Conservation (phyloP, 345 rosid genomes). For the Citrus cavaleriei region DNA sequence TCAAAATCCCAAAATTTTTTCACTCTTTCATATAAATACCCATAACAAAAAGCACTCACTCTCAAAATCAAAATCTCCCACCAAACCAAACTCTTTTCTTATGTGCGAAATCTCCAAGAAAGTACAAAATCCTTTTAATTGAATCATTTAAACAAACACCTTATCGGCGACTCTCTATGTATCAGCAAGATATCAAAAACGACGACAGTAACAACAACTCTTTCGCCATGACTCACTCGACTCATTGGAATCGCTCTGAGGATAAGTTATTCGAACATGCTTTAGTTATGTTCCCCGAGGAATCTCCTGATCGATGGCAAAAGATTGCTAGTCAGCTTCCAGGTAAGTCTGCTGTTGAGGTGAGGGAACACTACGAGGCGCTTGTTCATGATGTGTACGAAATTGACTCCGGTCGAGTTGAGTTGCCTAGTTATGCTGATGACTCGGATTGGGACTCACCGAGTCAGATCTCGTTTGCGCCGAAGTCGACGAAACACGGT, state of each 20-base stretch:
- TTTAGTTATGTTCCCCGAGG: slow-evolving; percentile 54
- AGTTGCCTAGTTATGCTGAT: slow-evolving; percentile 55
- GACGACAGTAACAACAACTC: neutral
- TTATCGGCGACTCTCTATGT: neutral
- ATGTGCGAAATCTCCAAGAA: slow-evolving; percentile 1
- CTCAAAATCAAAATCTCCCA: slow-evolving; percentile 23
- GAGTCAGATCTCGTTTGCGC: slow-evolving; percentile 40
- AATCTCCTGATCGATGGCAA: slow-evolving; percentile 58
- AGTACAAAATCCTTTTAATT: neutral
- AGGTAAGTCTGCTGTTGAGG: slow-evolving; percentile 44
- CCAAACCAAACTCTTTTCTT: slow-evolving; percentile 4
- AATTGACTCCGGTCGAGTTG: slow-evolving; percentile 69
- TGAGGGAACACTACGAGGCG: slow-evolving; percentile 51
- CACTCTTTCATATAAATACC: neutral
- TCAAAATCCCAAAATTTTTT: neutral
- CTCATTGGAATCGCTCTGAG: slow-evolving; percentile 55
- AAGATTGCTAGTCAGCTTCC: slow-evolving; percentile 47
- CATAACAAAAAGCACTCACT: neutral
- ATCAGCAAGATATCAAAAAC: neutral
- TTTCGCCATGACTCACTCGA: slow-evolving; percentile 1
- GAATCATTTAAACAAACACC: neutral
- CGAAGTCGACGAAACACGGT: slow-evolving; percentile 8
- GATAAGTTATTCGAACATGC: slow-evolving; percentile 75
- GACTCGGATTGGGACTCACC: slow-evolving; percentile 34
- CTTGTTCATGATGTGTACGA: slow-evolving; percentile 56